These are phyloP conservation scores for Houttuynia cordata DNA, from an alignment of 164 flowering plant species.

Conservation along the genomic window DNA sequence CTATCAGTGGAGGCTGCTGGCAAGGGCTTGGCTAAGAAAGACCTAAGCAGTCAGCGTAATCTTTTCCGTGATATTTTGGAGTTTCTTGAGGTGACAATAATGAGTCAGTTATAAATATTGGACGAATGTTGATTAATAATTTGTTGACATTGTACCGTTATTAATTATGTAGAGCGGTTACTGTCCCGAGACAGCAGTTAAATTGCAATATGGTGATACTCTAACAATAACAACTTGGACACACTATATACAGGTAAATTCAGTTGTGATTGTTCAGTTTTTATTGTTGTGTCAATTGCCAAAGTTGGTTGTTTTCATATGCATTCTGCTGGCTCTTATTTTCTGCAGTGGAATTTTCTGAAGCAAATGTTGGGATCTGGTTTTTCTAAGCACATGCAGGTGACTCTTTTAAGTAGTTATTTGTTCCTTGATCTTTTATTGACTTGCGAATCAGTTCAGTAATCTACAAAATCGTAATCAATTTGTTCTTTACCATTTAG, in stretches of 20 bases:
- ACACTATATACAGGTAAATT: conserved; percentile 60
- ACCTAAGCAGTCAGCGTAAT: conserved; percentile 64
- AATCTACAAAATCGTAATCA: background rate
- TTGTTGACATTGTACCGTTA: background rate
- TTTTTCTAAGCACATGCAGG: conserved; percentile 91
- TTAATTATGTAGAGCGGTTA: conserved; percentile 48
- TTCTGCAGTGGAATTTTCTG: conserved; percentile 62
- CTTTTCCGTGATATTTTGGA: conserved; percentile 61
- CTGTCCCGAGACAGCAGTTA: conserved; percentile 48
- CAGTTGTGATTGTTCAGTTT: background rate
- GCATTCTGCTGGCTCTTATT: background rate
- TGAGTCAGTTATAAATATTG: background rate
- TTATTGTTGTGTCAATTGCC: background rate
- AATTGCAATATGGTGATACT: conserved; percentile 51
- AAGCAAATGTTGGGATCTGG: conserved; percentile 84
- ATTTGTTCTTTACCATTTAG: conserved; percentile 19
- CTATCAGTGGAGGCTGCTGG: conserved; percentile 87
- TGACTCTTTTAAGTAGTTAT: conserved; percentile 9
- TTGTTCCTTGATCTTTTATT: background rate
- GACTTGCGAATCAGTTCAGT: background rate
- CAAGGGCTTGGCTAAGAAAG: conserved; percentile 75
- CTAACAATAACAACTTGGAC: conserved; percentile 58
- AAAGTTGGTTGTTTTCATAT: background rate
- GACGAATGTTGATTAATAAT: background rate
- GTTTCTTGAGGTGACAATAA: conserved; percentile 51